phyloP scores from a whole-genome alignment of 202 grass and related monocot species.

The Carex sylvatica region DNA sequence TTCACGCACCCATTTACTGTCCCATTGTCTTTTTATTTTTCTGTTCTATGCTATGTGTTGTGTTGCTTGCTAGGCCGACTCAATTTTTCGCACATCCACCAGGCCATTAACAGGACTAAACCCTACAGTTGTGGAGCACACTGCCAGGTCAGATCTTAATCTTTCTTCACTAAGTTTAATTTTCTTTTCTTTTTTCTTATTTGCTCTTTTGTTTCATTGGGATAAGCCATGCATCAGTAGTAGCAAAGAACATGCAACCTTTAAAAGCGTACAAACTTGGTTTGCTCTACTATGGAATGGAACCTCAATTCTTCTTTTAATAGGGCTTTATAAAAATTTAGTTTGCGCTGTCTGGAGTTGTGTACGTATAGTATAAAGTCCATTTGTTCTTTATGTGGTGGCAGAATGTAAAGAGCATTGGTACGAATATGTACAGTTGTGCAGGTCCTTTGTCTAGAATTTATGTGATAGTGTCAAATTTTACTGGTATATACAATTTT shows the following conservation, averaged over 20 bases:
- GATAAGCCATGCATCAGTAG: conserved; percentile 20
- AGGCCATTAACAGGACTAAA: not conserved
- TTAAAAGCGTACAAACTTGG: not conserved
- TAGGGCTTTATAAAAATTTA: conserved; percentile 1
- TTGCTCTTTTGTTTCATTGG: not conserved
- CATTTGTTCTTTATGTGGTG: conserved; percentile 25
- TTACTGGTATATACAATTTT: conserved; percentile 15
- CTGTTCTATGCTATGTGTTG: conserved; percentile 11
- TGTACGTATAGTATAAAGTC: conserved; percentile 12
- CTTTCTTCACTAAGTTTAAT: conserved; percentile 14
- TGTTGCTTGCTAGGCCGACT: conserved; percentile 17
- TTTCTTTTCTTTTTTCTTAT: not conserved
- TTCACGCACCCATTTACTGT: not conserved
- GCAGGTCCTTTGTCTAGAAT: conserved; percentile 30
- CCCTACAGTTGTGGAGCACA: not conserved
- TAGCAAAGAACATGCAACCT: not conserved
- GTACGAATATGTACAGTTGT: conserved; percentile 13
- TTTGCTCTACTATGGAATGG: not conserved
- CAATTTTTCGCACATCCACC: not conserved
- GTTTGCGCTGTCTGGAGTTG: conserved; percentile 10
- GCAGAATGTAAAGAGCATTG: conserved; percentile 23
- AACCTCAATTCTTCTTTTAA: conserved; percentile 12
- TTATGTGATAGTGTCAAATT: conserved; percentile 6
- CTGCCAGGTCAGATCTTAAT: conserved; percentile 37
- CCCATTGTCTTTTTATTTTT: not conserved